These are phyloP conservation scores for Clonostachys sp. DNA, from an alignment of 2,329 filamentous ascomycete genomes.

Conservation along the genomic window DNA sequence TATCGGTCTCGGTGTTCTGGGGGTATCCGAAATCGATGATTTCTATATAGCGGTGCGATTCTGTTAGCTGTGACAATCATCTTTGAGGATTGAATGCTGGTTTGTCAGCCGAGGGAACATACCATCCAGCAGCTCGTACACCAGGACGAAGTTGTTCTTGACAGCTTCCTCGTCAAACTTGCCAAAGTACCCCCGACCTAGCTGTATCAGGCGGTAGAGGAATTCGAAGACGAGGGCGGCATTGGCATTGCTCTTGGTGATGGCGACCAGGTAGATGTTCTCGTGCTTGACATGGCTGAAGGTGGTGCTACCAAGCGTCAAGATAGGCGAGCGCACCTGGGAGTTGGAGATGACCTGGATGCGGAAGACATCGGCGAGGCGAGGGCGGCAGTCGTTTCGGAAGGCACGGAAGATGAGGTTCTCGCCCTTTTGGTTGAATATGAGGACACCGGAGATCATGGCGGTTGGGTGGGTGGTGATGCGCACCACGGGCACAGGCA, in stretches of 20 bases:
- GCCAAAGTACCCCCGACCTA: conserved; percentile 95
- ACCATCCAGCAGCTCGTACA: conserved; percentile 96
- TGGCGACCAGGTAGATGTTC: conserved; percentile 95
- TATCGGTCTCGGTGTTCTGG: conserved; percentile 98
- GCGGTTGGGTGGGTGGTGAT: conserved; percentile 17
- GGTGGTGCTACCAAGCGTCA: conserved; percentile 94
- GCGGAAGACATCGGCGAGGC: conserved; percentile 97
- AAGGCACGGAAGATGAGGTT: conserved; percentile 99
- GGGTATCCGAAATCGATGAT: conserved; percentile 99
- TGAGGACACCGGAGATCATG: conserved; percentile 95
- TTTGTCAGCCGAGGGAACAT: conserved; percentile 11
- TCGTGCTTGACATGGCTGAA: conserved; percentile 99
- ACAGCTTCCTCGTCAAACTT: conserved; percentile 99
- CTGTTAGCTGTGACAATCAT: neutral
- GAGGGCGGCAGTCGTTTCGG: conserved; percentile 95
- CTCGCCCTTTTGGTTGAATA: conserved; percentile 99
- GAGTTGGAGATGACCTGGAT: conserved; percentile 99
- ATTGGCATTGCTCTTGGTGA: conserved; percentile 99
- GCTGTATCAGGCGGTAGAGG: conserved; percentile 81
- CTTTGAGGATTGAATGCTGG: neutral
- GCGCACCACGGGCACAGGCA: no score
- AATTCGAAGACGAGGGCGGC: conserved; percentile 98
- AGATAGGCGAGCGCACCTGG: conserved; percentile 93
- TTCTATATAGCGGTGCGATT: conserved; percentile 47
- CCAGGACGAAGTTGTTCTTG: conserved; percentile 99